These are phyloP conservation scores for Alternaria gansuensis DNA, from an alignment of 2,329 filamentous ascomycete genomes.

Conservation along the genomic window DNA sequence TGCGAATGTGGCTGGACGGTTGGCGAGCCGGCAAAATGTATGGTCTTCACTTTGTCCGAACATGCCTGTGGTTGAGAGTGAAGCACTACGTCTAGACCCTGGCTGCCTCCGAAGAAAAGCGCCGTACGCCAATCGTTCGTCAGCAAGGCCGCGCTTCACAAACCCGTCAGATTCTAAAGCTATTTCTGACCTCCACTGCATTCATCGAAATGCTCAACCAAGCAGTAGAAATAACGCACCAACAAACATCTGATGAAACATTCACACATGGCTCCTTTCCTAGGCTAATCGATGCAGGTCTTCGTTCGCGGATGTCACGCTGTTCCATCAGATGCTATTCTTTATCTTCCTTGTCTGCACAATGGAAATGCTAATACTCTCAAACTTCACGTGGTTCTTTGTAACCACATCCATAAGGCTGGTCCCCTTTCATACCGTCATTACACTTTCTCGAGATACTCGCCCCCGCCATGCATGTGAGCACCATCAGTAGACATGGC, in stretches of 20 bases:
- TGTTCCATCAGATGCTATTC: not conserved
- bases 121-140: constrained; percentile 15
- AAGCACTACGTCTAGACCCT: constrained; percentile 5
- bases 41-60: not conserved
- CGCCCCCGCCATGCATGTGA: constrained; percentile 18
- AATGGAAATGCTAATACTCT: not conserved
- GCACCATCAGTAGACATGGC: constrained; percentile 28
- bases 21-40: not conserved
- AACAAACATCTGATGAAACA: constrained; percentile 2
- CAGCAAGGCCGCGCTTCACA: not conserved
- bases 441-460: not conserved
- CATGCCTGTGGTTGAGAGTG: not conserved
- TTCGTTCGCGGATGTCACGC: constrained; percentile 5
- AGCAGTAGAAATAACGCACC: not conserved
- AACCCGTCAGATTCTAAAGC: constrained; percentile 6
- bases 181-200: constrained; percentile 12
- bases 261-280: not conserved
- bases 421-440: not conserved
- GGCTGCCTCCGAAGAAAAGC: constrained; percentile 4
- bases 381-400: not conserved
- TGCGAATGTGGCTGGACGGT: not conserved
- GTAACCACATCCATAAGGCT: not conserved
- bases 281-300: not conserved
- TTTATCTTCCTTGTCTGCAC: constrained; percentile 8
- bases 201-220: not conserved